Conservation (phyloP, 805 yeast species). For the Suhomyces sp. region DNA sequence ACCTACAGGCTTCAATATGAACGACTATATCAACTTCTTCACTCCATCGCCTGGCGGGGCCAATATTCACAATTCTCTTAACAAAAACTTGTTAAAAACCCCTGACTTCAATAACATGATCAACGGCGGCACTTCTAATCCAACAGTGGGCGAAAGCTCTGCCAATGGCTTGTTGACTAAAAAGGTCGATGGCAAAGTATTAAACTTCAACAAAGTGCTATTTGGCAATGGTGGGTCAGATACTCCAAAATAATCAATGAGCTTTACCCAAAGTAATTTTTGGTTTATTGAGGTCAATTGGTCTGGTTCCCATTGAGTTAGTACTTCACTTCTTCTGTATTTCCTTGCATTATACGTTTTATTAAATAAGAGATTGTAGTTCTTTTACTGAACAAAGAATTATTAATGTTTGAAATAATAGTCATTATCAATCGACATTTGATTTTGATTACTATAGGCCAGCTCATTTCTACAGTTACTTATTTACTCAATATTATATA, state of each 20-base stretch:
- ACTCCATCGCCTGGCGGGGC: slow-evolving; percentile 61
- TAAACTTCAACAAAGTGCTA: slow-evolving; percentile 40
- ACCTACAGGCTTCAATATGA: slow-evolving; percentile 76
- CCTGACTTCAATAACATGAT: slow-evolving; percentile 40
- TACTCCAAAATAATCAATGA: slow-evolving; percentile 7
- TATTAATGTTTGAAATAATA: too few species aligned
- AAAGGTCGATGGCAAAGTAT: slow-evolving; percentile 42
- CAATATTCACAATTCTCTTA: slow-evolving; percentile 5
- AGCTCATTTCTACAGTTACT: too few species aligned
- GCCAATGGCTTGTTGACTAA: slow-evolving; percentile 5
- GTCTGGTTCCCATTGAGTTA: not conserved
- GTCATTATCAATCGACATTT: too few species aligned
- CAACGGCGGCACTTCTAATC: slow-evolving; percentile 6
- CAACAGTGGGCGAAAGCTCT: slow-evolving; percentile 3
- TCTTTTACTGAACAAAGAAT: too few species aligned
- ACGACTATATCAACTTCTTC: slow-evolving; percentile 75
- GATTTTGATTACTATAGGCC: too few species aligned
- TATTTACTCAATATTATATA: too few species aligned
- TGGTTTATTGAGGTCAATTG: not conserved
- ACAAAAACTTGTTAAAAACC: slow-evolving; percentile 33
- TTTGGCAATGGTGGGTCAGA: slow-evolving; percentile 19
- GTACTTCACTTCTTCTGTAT: not conserved
- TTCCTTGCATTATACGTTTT: not conserved
- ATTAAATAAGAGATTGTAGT: too few species aligned
- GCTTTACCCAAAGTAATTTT: slow-evolving; percentile 5